Evolutionary conservation across 495 filamentous ascomycete species (phyloP).

Genomic region (Annulohypoxylon maeteangense): DNA sequence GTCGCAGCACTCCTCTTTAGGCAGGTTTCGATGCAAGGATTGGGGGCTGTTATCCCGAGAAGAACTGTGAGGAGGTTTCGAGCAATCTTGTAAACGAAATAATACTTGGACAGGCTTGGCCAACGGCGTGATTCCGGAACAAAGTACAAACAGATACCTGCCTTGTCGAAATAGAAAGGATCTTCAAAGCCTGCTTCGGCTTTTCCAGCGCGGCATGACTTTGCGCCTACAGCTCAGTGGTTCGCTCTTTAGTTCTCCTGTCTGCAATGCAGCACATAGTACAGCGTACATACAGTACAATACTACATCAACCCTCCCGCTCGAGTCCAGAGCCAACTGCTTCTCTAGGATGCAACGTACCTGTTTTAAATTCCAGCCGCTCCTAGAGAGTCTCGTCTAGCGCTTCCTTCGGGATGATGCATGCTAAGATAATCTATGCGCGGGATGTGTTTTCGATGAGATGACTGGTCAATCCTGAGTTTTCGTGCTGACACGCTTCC

Average conservation of each 20-base stretch:
- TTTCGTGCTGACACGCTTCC: slow-evolving; percentile 21
- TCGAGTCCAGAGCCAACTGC: slow-evolving; percentile 26
- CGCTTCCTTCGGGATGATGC: slow-evolving; percentile 26
- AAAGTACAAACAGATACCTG: background rate
- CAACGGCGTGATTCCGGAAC: background rate
- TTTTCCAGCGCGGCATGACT: slow-evolving; percentile 2
- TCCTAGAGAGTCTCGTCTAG: slow-evolving; percentile 12
- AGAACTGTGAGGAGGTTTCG: background rate
- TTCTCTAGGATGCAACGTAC: slow-evolving; percentile 25
- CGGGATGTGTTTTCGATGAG: background rate
- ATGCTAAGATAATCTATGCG: slow-evolving; percentile 20
- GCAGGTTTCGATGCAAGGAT: background rate
- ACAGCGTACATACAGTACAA: slow-evolving; percentile 19
- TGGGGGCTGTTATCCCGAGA: background rate
- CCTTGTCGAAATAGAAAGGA: slow-evolving; percentile 1
- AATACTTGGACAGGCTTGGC: background rate
- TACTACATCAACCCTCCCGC: slow-evolving; percentile 13
- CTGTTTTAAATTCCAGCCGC: slow-evolving; percentile 16
- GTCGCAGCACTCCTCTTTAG: background rate
- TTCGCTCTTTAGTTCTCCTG: background rate
- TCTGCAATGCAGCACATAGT: slow-evolving; percentile 10
- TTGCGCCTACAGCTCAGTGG: slow-evolving; percentile 6
- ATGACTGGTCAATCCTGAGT: slow-evolving; percentile 22
- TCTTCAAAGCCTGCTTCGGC: background rate
- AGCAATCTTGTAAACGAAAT: background rate